A percentile compares a stretch with the other conserved stretches of the same genome.
Conservation (phyloP, 441 rosid genomes). For the Hura crepitans region DNA sequence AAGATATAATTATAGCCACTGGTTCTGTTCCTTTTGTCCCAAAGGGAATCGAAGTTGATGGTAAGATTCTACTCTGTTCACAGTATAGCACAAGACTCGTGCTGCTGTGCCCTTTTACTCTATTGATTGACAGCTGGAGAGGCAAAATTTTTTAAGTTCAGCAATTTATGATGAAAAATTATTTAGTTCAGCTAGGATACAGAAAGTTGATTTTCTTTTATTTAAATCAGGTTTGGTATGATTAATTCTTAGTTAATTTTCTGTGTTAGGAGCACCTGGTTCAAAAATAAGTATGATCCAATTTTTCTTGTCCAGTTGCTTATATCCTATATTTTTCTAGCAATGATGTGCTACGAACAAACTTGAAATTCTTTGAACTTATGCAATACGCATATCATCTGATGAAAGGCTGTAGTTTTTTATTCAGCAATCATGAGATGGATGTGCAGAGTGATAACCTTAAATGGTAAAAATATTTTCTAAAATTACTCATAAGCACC, state of each 20-base stretch:
- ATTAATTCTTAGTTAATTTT: neutral
- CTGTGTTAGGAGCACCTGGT: neutral
- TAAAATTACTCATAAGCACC: neutral
- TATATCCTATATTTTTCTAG: neutral
- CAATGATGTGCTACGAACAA: neutral
- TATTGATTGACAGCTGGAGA: neutral
- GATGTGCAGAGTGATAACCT: neutral
- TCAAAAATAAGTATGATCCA: neutral
- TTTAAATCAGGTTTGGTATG: neutral
- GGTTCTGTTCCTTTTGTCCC: slow-evolving; percentile 97
- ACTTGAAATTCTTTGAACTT: neutral
- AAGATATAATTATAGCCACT: slow-evolving; percentile 83
- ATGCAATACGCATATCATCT: slow-evolving; percentile 3
- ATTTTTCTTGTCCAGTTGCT: slow-evolving; percentile 1
- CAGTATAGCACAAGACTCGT: neutral
- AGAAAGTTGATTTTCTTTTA: neutral
- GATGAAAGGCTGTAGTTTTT: neutral
- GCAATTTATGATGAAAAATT: slow-evolving; percentile 1
- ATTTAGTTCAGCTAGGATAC: neutral
- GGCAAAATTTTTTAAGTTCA: neutral
- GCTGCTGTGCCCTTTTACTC: neutral
- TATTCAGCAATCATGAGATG: neutral
- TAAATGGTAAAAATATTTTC: neutral
- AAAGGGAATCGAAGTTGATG: slow-evolving; percentile 96
- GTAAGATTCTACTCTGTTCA: slow-evolving; percentile 34